These are phyloP conservation scores for Tylopilus plumbeoviolaceoides DNA, from an alignment of 768 basidiomycete species.

Conservation along the genomic window DNA sequence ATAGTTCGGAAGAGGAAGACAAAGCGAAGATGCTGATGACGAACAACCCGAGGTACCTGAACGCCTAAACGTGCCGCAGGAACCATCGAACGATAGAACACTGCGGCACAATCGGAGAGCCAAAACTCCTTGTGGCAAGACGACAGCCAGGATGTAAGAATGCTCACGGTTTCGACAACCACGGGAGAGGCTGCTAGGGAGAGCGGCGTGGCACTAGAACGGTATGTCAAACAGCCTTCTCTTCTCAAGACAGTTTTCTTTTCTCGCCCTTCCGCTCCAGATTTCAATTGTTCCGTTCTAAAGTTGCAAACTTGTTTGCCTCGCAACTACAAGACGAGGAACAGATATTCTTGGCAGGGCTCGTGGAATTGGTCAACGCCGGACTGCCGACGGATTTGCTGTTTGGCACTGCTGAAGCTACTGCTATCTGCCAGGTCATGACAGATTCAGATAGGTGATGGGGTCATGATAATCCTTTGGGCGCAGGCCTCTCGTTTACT, in stretches of 20 bases:
- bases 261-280: conserved; percentile 35
- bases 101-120: conserved; percentile 30
- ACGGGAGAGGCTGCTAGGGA: conserved; percentile 35
- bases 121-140: conserved; percentile 50
- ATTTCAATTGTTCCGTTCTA: conserved; percentile 73
- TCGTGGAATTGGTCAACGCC: conserved; percentile 74
- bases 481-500: conserved; percentile 85
- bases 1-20: conserved; percentile 37
- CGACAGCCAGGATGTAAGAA: conserved; percentile 61
- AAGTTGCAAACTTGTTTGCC: conserved; percentile 69
- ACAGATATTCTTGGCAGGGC: conserved; percentile 61
- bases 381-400: conserved; percentile 63
- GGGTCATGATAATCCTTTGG: conserved; percentile 43
- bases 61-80: conserved; percentile 50
- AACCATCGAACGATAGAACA: conserved; percentile 20
- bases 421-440: conserved; percentile 98
- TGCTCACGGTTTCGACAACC: conserved; percentile 47
- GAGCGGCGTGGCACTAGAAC: conserved; percentile 48
- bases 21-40: conserved; percentile 41
- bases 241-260: not conserved
- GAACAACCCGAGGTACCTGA: conserved; percentile 34
- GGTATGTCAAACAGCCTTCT: conserved; percentile 37
- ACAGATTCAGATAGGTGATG: conserved; percentile 70
- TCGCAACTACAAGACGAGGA: conserved; percentile 71
- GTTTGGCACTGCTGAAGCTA: conserved; percentile 82